Evolutionary conservation across 192 early-diverging fungal genomes (phyloP).

Genomic region (Coemansia sp.): DNA sequence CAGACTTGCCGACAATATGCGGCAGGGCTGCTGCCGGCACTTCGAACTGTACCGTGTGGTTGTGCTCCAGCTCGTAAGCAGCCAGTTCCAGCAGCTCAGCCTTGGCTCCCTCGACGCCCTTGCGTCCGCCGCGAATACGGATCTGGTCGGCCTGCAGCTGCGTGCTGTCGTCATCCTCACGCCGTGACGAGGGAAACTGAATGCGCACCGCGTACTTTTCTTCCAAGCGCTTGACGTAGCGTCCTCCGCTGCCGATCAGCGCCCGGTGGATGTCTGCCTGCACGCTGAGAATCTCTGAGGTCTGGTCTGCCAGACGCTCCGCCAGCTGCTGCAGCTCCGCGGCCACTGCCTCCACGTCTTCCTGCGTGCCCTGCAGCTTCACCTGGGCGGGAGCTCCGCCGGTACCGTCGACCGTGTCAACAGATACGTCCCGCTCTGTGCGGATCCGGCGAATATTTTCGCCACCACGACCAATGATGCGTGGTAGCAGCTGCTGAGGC

Average conservation of each 20-base stretch:
- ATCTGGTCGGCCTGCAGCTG: slow-evolving; percentile 62
- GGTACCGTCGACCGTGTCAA: slow-evolving; percentile 54
- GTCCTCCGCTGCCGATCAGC: slow-evolving; percentile 69
- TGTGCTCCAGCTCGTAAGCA: slow-evolving; percentile 79
- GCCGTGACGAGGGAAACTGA: slow-evolving; percentile 61
- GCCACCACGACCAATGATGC: slow-evolving; percentile 90
- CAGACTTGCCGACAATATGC: slow-evolving; percentile 74
- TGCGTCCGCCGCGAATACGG: slow-evolving; percentile 78
- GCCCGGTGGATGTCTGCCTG: slow-evolving; percentile 64
- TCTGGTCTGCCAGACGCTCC: slow-evolving; percentile 68
- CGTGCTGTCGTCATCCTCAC: slow-evolving; percentile 55
- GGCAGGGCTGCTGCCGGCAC: slow-evolving; percentile 67
- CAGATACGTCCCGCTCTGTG: slow-evolving; percentile 69
- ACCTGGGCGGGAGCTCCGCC: slow-evolving; percentile 53
- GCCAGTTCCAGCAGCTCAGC: slow-evolving; percentile 77
- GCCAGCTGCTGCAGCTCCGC: slow-evolving; percentile 65
- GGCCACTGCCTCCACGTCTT: slow-evolving; percentile 70
- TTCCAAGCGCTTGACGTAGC: slow-evolving; percentile 69
- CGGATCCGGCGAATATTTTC: slow-evolving; percentile 76
- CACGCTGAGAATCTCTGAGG: slow-evolving; percentile 56
- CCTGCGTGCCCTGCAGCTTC: slow-evolving; percentile 73
- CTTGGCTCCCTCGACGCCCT: slow-evolving; percentile 75
- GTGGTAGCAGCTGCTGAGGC: slow-evolving; percentile 63
- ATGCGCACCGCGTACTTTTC: slow-evolving; percentile 74
- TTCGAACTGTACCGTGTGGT: slow-evolving; percentile 60